Percentiles rank a stretch among this genome's conserved stretches.
Evolutionary conservation across 768 basidiomycete genomes (phyloP).

Genomic region (Sarcodon sp.): DNA sequence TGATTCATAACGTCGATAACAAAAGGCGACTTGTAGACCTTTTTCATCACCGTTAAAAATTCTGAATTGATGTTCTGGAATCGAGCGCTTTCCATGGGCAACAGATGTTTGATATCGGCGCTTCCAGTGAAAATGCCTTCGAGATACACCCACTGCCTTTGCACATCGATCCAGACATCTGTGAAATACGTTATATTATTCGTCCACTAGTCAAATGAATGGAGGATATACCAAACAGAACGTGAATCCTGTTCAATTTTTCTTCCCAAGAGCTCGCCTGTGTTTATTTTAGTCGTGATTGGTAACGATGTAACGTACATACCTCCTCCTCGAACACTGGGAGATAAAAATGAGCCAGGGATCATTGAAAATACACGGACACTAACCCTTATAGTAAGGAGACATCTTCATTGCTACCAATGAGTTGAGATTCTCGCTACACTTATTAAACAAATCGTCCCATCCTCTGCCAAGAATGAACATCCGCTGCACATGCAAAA

Average conservation of each 20-base stretch:
- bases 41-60: conserved; percentile 98
- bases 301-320: conserved; percentile 2
- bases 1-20: conserved; percentile 96
- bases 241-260: conserved; percentile 91
- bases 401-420: conserved; percentile 95
- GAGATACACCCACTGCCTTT: conserved; percentile 98
- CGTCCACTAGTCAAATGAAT: neutral
- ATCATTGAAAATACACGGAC: neutral
- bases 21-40: conserved; percentile 98
- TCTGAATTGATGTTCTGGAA: conserved; percentile 99
- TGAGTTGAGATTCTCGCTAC: conserved; percentile 94
- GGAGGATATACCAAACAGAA: conserved; percentile 65
- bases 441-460: conserved; percentile 96
- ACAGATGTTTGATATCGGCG: conserved; percentile 97
- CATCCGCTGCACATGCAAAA: neutral
- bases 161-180: conserved; percentile 99
- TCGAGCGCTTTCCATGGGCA: conserved; percentile 93
- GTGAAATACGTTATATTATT: neutral
- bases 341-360: conserved; percentile 5
- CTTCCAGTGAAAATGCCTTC: conserved; percentile 99
- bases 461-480: conserved; percentile 50
- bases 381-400: conserved; percentile 89
- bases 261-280: conserved; percentile 91
- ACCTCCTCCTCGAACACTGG: conserved; percentile 86
- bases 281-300: conserved; percentile 2